Percentiles rank a stretch among this genome's conserved stretches.
These are phyloP conservation scores for Stevia rebaudiana DNA, from an alignment of 140 eudicot species.

Conservation along the genomic window DNA sequence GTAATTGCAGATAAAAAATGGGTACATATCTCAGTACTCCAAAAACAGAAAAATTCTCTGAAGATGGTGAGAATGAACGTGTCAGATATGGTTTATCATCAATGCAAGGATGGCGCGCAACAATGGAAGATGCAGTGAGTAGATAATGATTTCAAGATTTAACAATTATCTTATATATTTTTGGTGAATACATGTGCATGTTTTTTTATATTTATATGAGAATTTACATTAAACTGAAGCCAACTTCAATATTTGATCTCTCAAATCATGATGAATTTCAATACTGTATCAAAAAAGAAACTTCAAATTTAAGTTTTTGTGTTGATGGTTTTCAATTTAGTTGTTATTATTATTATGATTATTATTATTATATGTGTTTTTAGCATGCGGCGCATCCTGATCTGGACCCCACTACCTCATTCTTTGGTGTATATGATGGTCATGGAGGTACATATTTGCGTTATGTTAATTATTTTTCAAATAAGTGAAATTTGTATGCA, in stretches of 20 bases:
- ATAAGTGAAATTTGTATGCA: constrained; percentile 9
- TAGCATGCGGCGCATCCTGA: constrained; percentile 89
- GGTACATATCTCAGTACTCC: constrained; percentile 95
- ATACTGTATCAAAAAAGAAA: neutral
- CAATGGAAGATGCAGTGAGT: constrained; percentile 99
- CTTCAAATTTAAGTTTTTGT: neutral
- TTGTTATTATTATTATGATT: no score
- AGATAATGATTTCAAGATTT: constrained; percentile 12
- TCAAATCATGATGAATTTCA: neutral
- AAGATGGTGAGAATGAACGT: constrained; percentile 75
- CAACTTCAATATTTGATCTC: constrained; percentile 10
- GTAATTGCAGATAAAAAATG: constrained; percentile 55
- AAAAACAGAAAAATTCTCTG: constrained; percentile 88
- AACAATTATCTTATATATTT: neutral
- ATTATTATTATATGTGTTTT: no score
- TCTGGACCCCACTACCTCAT: constrained; percentile 74
- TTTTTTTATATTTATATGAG: neutral
- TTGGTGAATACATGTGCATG: neutral
- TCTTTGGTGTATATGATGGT: constrained; percentile 97
- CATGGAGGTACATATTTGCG: constrained; percentile 65
- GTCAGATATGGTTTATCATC: constrained; percentile 85
- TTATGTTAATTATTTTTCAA: neutral
- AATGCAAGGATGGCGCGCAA: constrained; percentile 99
- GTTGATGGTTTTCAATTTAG: neutral
- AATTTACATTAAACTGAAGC: neutral